Evolutionary conservation across 2,329 filamentous ascomycete genomes (phyloP), one percentile per base, ranked within the genome.

Genomic region (Aspergillus versicolor): DNA sequence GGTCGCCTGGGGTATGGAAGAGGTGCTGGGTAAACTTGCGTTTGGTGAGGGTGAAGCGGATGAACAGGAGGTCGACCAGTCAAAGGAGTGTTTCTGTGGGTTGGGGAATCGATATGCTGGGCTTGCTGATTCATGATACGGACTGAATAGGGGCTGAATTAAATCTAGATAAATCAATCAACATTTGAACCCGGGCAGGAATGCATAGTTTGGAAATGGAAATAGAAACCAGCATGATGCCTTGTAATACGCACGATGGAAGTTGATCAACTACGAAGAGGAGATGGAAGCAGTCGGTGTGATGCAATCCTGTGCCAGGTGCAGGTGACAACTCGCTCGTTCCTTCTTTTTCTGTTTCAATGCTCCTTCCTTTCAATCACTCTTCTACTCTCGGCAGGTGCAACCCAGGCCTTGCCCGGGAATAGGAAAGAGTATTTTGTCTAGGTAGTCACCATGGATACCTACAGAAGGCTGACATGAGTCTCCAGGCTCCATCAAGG

Each of bases 1-100:
- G 49, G 84, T 91, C 46, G 84, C 85, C 0, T 90, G 88, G 87
- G 84, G 83, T 1, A 80, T 91, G 49, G 82, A 88, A 62, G 85
- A 88, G 60, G 67, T 84, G 11, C 59, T 87, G 42, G 75, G 70
- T 22, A 40, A 38, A 6, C 11, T 15, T 34, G 32, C 24, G 44
- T 52, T 52, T 40, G 70, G 64, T 41, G 61, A 54, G 12, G 56
- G 56, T 13, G 52, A 51, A 9, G 61, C 64, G 27, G 56, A 56
- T 45, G 60, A 56, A 42, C 17, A 19, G 17, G 63, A 66, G 19
- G 61, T 64, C 41, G 67, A 65, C 38, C 62, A 61, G 45, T 68
- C 67, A 47, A 67, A 66, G 57, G 66, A 72, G 50, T 72, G 73
- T 27, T 76, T 76, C 41, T 73, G 72, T 63, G 73, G 73, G n/a